Conservation (phyloP, 1,284 basidiomycete species). For the Marasmius tenuissimus region DNA sequence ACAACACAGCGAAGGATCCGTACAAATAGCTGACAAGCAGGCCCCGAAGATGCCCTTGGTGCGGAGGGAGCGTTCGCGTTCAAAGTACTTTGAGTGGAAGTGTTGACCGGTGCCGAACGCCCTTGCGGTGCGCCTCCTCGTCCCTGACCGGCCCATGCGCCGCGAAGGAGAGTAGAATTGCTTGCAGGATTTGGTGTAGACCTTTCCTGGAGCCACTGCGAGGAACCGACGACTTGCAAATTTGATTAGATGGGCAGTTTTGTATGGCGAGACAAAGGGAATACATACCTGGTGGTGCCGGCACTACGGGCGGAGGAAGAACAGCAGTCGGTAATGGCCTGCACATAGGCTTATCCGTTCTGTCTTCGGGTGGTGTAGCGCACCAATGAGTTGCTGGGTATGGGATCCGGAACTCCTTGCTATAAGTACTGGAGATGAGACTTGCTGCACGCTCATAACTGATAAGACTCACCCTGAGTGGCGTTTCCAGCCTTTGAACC, state of each 20-base stretch:
- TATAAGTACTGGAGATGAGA: background rate
- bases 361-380: constrained; percentile 50
- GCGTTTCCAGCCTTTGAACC: constrained; percentile 54
- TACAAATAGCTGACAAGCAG: background rate
- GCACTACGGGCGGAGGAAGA: constrained; percentile 26
- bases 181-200: background rate
- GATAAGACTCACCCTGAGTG: constrained; percentile 31
- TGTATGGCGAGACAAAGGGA: background rate
- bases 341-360: constrained; percentile 54
- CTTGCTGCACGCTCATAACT: background rate
- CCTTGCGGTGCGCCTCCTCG: background rate
- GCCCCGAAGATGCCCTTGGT: background rate
- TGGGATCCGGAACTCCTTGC: constrained; percentile 41
- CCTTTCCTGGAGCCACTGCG: constrained; percentile 27
- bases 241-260: background rate
- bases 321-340: constrained; percentile 49
- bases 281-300: constrained; percentile 29
- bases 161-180: background rate
- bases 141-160: background rate
- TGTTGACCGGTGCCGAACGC: background rate
- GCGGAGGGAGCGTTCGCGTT: background rate
- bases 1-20: background rate
- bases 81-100: background rate
- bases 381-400: constrained; percentile 61
- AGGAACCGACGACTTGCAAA: constrained; percentile 39